phyloP scores from a whole-genome alignment of 257 asterid genomes.

The Anisodus acutangulus region DNA sequence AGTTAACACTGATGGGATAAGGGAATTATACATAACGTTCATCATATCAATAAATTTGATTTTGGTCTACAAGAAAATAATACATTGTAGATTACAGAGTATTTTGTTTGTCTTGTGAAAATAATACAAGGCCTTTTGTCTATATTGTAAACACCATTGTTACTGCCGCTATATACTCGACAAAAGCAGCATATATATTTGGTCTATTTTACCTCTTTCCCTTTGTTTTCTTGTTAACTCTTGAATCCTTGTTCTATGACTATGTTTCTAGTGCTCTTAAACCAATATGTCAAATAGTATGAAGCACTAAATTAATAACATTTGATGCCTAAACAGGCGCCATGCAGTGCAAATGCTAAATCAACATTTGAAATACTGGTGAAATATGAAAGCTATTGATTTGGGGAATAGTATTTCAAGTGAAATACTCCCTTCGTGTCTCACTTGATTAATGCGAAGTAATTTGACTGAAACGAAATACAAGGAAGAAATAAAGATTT shows the following conservation, averaged over 20 bases:
- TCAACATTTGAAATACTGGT: neutral
- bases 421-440: neutral
- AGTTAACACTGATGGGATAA: neutral
- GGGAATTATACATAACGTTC: neutral
- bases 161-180: neutral
- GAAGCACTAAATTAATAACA: neutral
- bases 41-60: neutral
- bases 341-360: neutral
- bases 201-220: neutral
- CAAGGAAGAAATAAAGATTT: neutral
- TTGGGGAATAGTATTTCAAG: neutral
- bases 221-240: conserved; percentile 9
- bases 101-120: neutral
- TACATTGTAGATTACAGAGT: neutral
- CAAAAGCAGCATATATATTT: neutral
- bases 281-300: neutral
- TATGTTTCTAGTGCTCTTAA: neutral
- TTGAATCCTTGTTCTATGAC: neutral
- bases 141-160: neutral
- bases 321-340: neutral
- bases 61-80: neutral
- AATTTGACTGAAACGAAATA: no score
- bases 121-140: neutral
- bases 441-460: neutral
- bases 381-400: neutral